Conservation (phyloP, 2,329 filamentous ascomycete species). For the Fonsecaea nubica region DNA sequence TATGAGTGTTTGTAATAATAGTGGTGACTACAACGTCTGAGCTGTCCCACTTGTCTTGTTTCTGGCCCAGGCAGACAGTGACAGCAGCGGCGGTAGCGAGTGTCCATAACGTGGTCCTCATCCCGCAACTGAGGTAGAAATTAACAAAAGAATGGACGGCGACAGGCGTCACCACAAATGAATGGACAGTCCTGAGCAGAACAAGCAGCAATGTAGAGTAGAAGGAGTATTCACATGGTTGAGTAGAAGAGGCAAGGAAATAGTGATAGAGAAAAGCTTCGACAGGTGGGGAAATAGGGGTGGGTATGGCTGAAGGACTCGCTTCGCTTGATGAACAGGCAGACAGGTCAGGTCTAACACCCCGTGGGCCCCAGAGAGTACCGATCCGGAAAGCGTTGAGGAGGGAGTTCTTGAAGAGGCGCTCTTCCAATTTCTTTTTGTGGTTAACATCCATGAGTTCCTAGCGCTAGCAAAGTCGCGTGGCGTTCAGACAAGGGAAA, state of each 20-base stretch:
- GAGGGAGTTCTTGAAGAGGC: not conserved
- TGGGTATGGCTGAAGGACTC: not conserved
- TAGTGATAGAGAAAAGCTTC: not conserved
- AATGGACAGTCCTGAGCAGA: constrained; percentile 5
- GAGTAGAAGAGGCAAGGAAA: not conserved
- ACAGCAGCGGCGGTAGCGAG: not conserved
- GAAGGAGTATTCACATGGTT: not conserved
- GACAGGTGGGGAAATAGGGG: not conserved
- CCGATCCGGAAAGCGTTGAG: not conserved
- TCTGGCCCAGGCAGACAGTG: constrained; percentile 1
- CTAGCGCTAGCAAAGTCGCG: not conserved
- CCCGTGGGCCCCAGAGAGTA: not conserved
- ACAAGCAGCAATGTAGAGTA: not conserved
- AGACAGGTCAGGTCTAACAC: not conserved
- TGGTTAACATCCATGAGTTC: not conserved
- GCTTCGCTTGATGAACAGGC: not conserved
- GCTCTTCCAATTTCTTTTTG: not conserved
- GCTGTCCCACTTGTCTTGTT: not conserved
- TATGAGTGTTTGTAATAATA: constrained; percentile 10
- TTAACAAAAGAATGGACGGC: constrained; percentile 12
- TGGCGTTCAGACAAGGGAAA: not conserved
- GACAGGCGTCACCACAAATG: constrained; percentile 11
- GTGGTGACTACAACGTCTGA: constrained; percentile 11
- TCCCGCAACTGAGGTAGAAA: not conserved
- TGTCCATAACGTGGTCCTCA: not conserved